Base-by-base conservation (phyloP, 2,329 filamentous ascomycete species). In the Aspergillus hortae region DNA sequence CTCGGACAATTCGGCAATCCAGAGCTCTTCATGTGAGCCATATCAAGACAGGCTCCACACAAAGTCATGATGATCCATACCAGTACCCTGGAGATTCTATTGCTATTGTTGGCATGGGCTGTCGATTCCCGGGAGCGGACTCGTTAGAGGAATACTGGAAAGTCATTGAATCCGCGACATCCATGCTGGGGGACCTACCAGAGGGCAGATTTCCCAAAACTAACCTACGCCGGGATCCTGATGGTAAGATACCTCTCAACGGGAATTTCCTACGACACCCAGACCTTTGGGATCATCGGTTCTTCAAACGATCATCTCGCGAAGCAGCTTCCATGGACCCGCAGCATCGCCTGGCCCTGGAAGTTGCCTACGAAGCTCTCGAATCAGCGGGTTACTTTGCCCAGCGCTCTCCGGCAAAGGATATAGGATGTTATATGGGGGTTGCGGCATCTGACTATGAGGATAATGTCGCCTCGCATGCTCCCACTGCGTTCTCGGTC, bases 391-490 rank as follows among this genome's bases (percentile, higher is more conserved):
- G 33, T 12, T 35, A 35, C n/a, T 35, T 35, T n/a, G 33, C 33
- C 11, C n/a, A n/a, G 11, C 33, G 11, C 6, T 12, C 11, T 35
- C 33, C 33, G 5, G 33, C 11, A n/a, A 12, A 12, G 11, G n/a
- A 35, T 35, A n/a, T 35, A 5, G 33, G 33, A 4, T 35, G 33
- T n/a, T 35, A 35, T 12, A n/a, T 35, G 11, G 62, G 83, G 88
- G 52, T 90, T 90, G 61, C 82, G 82, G 11, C 80, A 80, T 0
- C 83, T 90, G 68, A 81, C 88, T 58, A 81, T 89, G 25, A 84
- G 87, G 71, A 81, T 35, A 35, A 35, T 35, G 33, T 35, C 6
- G n/a, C 11, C n/a, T 35, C 33, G n/a, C 11, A 35, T n/a, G n/a
- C n/a, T 35, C 33, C 33, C 33, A 35, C 33, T 10, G 33, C 84